phyloP scores from a whole-genome alignment of 805 yeast genomes.

The Teunomyces stri region DNA sequence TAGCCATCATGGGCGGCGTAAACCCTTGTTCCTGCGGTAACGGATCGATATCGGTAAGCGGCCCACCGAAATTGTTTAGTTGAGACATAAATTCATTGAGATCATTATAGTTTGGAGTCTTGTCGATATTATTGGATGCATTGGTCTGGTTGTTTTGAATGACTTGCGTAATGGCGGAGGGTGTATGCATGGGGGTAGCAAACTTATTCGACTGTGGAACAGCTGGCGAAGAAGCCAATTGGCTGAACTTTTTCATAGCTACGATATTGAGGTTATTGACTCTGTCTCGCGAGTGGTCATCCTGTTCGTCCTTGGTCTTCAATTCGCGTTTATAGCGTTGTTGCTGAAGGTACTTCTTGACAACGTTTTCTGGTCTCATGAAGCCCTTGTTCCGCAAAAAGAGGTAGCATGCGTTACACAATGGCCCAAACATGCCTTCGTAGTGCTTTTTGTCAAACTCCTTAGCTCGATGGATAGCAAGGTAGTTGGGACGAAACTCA shows the following conservation, averaged over 20 bases:
- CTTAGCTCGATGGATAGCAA: slow-evolving; percentile 35
- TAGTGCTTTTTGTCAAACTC: slow-evolving; percentile 39
- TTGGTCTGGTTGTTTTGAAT: slow-evolving; percentile 23
- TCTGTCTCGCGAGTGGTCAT: slow-evolving; percentile 9
- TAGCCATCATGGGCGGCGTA: slow-evolving; percentile 52
- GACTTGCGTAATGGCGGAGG: slow-evolving; percentile 37
- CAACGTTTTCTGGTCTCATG: slow-evolving; percentile 56
- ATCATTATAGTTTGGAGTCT: slow-evolving; percentile 32
- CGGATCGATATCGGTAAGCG: slow-evolving; percentile 46
- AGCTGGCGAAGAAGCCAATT: slow-evolving; percentile 29
- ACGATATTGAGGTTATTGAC: slow-evolving; percentile 13
- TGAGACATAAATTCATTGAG: slow-evolving; percentile 42
- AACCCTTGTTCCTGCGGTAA: slow-evolving; percentile 36
- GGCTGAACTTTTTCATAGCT: slow-evolving; percentile 14
- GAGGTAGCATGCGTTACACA: slow-evolving; percentile 46
- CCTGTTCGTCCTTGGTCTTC: slow-evolving; percentile 27
- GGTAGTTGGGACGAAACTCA: slow-evolving; percentile 35
- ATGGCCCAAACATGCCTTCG: slow-evolving; percentile 48
- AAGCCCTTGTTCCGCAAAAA: slow-evolving; percentile 62
- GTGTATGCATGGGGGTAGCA: slow-evolving; percentile 40
- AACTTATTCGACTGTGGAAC: slow-evolving; percentile 25
- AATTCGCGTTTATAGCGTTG: slow-evolving; percentile 40
- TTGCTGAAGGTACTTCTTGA: slow-evolving; percentile 44
- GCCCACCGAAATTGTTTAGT: slow-evolving; percentile 41
- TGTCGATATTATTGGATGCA: slow-evolving; percentile 3